phyloP scores from a whole-genome alignment of 805 yeast species.

The Candida bentonensis region DNA sequence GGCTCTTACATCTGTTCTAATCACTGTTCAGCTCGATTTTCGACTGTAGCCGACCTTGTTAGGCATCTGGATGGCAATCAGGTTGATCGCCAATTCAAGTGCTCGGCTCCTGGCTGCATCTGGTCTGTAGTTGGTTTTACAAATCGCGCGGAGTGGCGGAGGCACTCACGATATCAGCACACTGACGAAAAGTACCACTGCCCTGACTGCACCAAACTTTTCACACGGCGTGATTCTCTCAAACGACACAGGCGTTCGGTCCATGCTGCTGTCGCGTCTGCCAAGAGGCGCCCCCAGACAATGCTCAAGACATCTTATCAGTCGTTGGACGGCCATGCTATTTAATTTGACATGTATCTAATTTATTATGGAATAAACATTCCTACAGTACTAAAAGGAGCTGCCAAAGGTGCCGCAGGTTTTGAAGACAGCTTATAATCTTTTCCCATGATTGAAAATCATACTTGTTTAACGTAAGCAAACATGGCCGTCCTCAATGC shows the following conservation, averaged over 20 bases:
- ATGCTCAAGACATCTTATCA: no score
- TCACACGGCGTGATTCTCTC: neutral
- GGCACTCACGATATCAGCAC: neutral
- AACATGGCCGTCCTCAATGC: no score
- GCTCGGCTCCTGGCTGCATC: neutral
- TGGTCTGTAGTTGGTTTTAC: neutral
- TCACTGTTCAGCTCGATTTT: neutral
- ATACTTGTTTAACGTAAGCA: no score
- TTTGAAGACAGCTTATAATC: no score
- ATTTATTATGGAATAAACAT: no score
- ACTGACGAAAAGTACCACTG: neutral
- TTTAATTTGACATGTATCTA: no score
- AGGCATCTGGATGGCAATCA: neutral
- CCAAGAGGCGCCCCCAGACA: no score
- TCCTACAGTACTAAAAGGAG: no score
- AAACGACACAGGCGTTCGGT: neutral
- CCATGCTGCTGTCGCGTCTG: no score
- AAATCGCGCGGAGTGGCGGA: neutral
- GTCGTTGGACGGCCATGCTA: no score
- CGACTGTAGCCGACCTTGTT: neutral
- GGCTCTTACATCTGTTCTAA: neutral
- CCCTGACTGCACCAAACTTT: neutral
- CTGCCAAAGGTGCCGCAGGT: no score
- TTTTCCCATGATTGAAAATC: no score
- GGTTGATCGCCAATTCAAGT: constrained; percentile 1